phyloP scores from a whole-genome alignment of 2,329 filamentous ascomycete genomes.

The Capronia coronata region DNA sequence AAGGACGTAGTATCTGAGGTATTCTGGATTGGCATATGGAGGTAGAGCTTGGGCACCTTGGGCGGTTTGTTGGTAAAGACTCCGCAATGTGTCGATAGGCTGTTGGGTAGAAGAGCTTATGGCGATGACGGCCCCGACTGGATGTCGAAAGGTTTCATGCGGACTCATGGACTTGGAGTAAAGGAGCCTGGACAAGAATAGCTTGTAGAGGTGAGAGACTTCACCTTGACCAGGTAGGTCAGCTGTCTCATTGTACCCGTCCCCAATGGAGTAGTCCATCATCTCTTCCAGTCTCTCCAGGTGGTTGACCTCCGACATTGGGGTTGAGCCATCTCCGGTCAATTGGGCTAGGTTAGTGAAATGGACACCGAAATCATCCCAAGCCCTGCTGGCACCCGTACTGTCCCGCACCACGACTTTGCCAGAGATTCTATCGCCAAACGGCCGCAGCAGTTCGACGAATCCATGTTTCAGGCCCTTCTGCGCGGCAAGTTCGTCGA shows the following conservation, averaged over 20 bases:
- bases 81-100: constrained; percentile 80
- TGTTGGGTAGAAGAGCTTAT: constrained; percentile 81
- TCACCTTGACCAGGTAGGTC: constrained; percentile 18
- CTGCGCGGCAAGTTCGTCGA: constrained; percentile 67
- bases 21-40: constrained; percentile 83
- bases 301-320: constrained; percentile 6
- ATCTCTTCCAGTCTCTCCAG: constrained; percentile 27
- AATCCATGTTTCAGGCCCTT: constrained; percentile 82
- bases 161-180: constrained; percentile 71
- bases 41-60: constrained; percentile 68
- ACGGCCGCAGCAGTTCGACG: constrained; percentile 79
- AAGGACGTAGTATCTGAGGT: constrained; percentile 89
- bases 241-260: constrained; percentile 16
- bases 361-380: constrained; percentile 84
- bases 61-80: constrained; percentile 77
- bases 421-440: constrained; percentile 79
- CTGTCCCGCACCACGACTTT: constrained; percentile 90
- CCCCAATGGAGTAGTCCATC: constrained; percentile 25
- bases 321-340: constrained; percentile 11
- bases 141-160: constrained; percentile 91
- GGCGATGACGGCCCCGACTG: constrained; percentile 87
- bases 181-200: constrained; percentile 77
- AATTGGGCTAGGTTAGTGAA: constrained; percentile 63
- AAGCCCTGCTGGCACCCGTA: constrained; percentile 70
- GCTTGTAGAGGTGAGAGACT: constrained; percentile 72